These are phyloP conservation scores for Vigna hirtella DNA, from an alignment of 306 rosid genomes.

Conservation along the genomic window DNA sequence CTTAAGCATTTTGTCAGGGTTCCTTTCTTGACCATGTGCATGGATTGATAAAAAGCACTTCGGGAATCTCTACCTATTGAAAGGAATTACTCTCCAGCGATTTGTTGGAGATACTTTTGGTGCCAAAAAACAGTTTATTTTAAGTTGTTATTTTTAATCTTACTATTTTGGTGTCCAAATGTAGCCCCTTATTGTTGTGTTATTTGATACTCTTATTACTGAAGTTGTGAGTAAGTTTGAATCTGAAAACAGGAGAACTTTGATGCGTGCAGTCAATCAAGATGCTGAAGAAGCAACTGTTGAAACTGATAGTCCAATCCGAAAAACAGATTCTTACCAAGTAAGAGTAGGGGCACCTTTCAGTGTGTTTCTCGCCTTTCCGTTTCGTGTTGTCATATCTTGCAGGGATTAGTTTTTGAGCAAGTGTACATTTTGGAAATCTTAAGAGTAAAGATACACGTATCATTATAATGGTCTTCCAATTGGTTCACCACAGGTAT, in stretches of 20 bases:
- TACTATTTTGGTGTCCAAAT: not conserved
- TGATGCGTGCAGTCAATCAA: constrained; percentile 80
- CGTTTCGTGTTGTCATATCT: constrained; percentile 19
- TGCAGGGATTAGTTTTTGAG: constrained; percentile 13
- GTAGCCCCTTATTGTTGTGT: constrained; percentile 8
- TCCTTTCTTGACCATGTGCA: no score
- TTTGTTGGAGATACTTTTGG: not conserved
- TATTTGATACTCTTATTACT: constrained; percentile 22
- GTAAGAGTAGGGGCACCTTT: constrained; percentile 47
- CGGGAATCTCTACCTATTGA: not conserved
- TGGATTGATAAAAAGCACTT: not conserved
- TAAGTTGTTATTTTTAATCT: constrained; percentile 17
- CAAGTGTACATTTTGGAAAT: constrained; percentile 14
- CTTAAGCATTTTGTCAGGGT: not conserved
- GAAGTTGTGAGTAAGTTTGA: constrained; percentile 63
- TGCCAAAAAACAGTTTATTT: not conserved
- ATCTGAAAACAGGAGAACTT: constrained; percentile 87
- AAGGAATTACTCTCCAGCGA: not conserved
- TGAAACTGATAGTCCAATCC: constrained; percentile 62
- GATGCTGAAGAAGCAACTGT: constrained; percentile 70
- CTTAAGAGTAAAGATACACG: not conserved
- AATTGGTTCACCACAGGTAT: not conserved
- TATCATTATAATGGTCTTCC: not conserved
- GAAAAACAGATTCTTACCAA: constrained; percentile 62
- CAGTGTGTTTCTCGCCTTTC: constrained; percentile 26